Evolutionary conservation across 1,284 basidiomycete species (phyloP).

Genomic region (Trichosporon inkin): DNA sequence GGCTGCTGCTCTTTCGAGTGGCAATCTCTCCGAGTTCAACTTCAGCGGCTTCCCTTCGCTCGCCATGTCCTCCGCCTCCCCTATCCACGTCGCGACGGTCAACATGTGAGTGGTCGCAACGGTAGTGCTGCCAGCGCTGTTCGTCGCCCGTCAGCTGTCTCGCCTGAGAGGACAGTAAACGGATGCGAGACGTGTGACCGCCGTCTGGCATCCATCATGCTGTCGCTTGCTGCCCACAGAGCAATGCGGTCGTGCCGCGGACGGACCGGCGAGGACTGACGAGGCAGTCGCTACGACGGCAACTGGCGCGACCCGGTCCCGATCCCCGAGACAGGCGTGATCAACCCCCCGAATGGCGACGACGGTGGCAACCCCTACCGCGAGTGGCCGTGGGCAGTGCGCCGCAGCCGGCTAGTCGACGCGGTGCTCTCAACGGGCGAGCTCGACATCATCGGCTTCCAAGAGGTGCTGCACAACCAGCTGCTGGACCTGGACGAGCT

Average conservation of each 20-base stretch:
- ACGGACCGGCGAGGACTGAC: background rate
- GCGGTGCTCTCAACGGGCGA: slow-evolving; percentile 30
- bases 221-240: background rate
- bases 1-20: background rate
- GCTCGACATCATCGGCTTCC: slow-evolving; percentile 51
- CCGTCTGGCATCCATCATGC: background rate
- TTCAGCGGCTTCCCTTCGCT: background rate
- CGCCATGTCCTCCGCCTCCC: background rate
- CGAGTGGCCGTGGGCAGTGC: slow-evolving; percentile 42
- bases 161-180: background rate
- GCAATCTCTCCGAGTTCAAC: background rate
- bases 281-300: slow-evolving; percentile 35
- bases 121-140: background rate
- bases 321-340: slow-evolving; percentile 29
- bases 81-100: slow-evolving; percentile 37
- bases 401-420: slow-evolving; percentile 41
- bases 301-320: slow-evolving; percentile 27
- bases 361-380: slow-evolving; percentile 18
- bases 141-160: background rate
- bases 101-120: slow-evolving; percentile 37
- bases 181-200: background rate
- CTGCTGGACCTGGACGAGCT: slow-evolving; percentile 59
- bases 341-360: slow-evolving; percentile 18
- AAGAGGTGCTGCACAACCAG: slow-evolving; percentile 60
- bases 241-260: background rate